Evolutionary conservation across 2,329 filamentous ascomycete genomes (phyloP).

Genomic region (Fusarium haematococcum): DNA sequence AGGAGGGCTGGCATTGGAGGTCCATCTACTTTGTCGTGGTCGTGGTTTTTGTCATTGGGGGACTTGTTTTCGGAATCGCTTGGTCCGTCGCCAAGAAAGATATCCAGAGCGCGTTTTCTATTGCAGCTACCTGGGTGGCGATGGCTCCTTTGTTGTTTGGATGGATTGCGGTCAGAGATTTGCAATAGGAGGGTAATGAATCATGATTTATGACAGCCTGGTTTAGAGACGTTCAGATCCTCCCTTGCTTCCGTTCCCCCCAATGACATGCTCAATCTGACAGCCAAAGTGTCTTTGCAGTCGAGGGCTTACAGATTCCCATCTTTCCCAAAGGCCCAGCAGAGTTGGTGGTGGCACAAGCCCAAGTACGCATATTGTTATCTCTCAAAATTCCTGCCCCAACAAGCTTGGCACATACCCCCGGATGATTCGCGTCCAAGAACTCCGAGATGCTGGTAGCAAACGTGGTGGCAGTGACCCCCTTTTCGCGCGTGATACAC

Average conservation of each 20-base stretch:
- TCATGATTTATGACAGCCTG: not conserved
- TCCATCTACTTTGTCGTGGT: not conserved
- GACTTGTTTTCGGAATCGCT: not conserved
- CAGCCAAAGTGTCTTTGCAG: not conserved
- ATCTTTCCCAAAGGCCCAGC: conserved; percentile 15
- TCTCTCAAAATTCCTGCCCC: conserved; percentile 32
- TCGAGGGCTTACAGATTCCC: not conserved
- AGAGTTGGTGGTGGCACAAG: conserved; percentile 22
- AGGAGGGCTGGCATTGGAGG: not conserved
- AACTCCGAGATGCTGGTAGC: not conserved
- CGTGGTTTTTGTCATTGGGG: not conserved
- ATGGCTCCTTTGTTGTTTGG: not conserved
- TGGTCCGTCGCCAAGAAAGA: not conserved
- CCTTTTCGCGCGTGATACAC: not conserved
- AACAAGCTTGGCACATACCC: conserved; percentile 7
- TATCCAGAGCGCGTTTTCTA: not conserved
- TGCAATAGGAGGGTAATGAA: not conserved
- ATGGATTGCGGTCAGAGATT: not conserved
- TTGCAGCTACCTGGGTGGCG: not conserved
- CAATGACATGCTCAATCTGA: not conserved
- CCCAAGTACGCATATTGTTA: conserved; percentile 16
- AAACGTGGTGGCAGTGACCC: not conserved
- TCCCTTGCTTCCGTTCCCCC: not conserved
- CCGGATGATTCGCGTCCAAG: not conserved
- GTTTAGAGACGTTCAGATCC: not conserved